A percentile compares a stretch with the other conserved stretches of the same genome.
Conservation (phyloP, 2,329 filamentous ascomycete genomes). For the Alternaria sp. region DNA sequence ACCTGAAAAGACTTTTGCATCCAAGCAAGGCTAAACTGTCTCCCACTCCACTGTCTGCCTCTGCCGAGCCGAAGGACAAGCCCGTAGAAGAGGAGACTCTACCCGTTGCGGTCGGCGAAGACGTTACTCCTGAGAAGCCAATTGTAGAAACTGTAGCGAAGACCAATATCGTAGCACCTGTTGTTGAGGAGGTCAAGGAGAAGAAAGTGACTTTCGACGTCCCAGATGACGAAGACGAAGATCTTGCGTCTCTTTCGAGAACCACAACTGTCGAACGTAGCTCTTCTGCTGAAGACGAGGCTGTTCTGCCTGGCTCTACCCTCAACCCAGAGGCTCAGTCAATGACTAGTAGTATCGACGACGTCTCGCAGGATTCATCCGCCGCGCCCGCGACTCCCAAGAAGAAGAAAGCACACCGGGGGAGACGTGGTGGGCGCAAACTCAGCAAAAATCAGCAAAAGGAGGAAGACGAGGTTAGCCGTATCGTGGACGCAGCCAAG, state of each 20-base stretch:
- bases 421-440: slow-evolving; percentile 58
- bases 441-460: slow-evolving; percentile 54
- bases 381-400: slow-evolving; percentile 45
- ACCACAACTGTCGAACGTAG: slow-evolving; percentile 44
- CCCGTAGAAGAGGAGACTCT: slow-evolving; percentile 12
- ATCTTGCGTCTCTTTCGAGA: slow-evolving; percentile 46
- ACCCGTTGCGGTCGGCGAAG: slow-evolving; percentile 12
- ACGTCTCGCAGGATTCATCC: slow-evolving; percentile 33
- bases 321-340: slow-evolving; percentile 22
- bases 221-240: slow-evolving; percentile 45
- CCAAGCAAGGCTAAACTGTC: slow-evolving; percentile 20
- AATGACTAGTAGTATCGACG: slow-evolving; percentile 25
- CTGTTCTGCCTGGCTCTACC: slow-evolving; percentile 11
- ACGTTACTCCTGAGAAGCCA: slow-evolving; percentile 12
- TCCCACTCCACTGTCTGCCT: slow-evolving; percentile 18
- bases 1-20: slow-evolving; percentile 26
- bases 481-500: slow-evolving; percentile 53
- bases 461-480: slow-evolving; percentile 50
- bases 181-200: slow-evolving; percentile 37
- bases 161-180: slow-evolving; percentile 11
- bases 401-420: slow-evolving; percentile 61
- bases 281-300: slow-evolving; percentile 31
- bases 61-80: slow-evolving; percentile 13
- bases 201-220: slow-evolving; percentile 48
- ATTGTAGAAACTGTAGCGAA: slow-evolving; percentile 15